Conservation (phyloP, 176 grass and related monocot genomes). For the Carex pumila region DNA sequence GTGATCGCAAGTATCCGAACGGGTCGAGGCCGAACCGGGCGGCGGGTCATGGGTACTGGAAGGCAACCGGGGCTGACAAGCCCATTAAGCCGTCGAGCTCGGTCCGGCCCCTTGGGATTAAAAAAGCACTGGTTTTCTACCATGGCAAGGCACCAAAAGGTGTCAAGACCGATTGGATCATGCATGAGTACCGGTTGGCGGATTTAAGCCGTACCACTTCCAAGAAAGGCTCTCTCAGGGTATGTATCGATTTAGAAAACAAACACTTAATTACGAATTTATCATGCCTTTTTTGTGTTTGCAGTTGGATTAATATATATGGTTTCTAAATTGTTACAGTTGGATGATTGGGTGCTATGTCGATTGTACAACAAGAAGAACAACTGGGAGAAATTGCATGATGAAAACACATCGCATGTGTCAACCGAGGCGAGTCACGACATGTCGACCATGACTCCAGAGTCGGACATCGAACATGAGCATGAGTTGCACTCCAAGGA, state of each 20-base stretch:
- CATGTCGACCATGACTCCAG: constrained; percentile 27
- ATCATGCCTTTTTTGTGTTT: background rate
- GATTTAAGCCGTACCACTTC: constrained; percentile 21
- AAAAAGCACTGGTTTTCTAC: constrained; percentile 43
- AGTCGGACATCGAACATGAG: constrained; percentile 37
- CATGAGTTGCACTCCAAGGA: background rate
- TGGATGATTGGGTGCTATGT: constrained; percentile 46
- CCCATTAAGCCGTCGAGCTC: constrained; percentile 5
- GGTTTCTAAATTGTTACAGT: constrained; percentile 16
- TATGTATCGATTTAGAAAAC: background rate
- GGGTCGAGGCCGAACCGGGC: constrained; percentile 34
- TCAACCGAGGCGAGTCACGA: constrained; percentile 8
- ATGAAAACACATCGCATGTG: background rate
- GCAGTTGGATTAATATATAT: background rate
- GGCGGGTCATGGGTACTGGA: constrained; percentile 39
- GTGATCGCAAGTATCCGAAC: constrained; percentile 42
- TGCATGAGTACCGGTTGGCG: constrained; percentile 38
- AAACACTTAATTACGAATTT: background rate
- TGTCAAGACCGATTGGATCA: constrained; percentile 39
- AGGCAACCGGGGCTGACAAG: constrained; percentile 37
- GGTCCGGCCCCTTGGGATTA: constrained; percentile 17
- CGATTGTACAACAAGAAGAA: constrained; percentile 49
- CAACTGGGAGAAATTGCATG: constrained; percentile 28
- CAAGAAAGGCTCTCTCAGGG: constrained; percentile 36
- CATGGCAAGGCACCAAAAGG: constrained; percentile 38